These are phyloP conservation scores for Dactylis glomerata DNA, from an alignment of 176 grass and related monocot genomes.

Conservation along the genomic window DNA sequence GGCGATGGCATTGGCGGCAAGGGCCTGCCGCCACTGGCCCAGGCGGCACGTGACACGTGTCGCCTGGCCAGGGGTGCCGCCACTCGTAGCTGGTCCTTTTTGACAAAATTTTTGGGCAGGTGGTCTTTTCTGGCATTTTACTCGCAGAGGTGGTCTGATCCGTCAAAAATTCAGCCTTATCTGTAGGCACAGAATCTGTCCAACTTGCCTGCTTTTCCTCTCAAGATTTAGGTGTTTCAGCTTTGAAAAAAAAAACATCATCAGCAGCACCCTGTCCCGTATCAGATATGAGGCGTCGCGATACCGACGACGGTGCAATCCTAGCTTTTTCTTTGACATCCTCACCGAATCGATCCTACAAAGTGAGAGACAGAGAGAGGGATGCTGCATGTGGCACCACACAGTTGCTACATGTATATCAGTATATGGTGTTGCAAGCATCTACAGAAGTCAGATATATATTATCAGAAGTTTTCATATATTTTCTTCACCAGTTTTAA, in stretches of 20 bases:
- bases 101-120: too few species aligned
- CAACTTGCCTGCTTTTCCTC: conserved; percentile 38
- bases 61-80: too few species aligned
- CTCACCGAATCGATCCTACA: conserved; percentile 3
- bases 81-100: too few species aligned
- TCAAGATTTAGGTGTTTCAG: conserved; percentile 33
- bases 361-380: background rate
- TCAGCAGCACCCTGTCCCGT: conserved; percentile 11
- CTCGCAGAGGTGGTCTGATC: too few species aligned
- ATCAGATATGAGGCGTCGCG: conserved; percentile 35
- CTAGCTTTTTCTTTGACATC: conserved; percentile 34
- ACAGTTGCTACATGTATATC: conserved; percentile 21
- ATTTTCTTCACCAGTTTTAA: background rate
- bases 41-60: too few species aligned
- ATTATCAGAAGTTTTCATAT: background rate
- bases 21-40: too few species aligned
- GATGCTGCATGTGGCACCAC: conserved; percentile 2
- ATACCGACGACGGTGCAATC: conserved; percentile 40
- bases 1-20: too few species aligned
- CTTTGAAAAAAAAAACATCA: conserved; percentile 10
- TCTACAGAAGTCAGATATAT: conserved; percentile 36
- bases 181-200: conserved; percentile 29
- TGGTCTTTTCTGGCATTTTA: too few species aligned
- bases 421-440: conserved; percentile 31
- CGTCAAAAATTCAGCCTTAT: conserved; percentile 49